Evolutionary conservation across 768 basidiomycete genomes (phyloP), one percentile per base, ranked within the genome.

Genomic region (Hypholoma sublateritium): DNA sequence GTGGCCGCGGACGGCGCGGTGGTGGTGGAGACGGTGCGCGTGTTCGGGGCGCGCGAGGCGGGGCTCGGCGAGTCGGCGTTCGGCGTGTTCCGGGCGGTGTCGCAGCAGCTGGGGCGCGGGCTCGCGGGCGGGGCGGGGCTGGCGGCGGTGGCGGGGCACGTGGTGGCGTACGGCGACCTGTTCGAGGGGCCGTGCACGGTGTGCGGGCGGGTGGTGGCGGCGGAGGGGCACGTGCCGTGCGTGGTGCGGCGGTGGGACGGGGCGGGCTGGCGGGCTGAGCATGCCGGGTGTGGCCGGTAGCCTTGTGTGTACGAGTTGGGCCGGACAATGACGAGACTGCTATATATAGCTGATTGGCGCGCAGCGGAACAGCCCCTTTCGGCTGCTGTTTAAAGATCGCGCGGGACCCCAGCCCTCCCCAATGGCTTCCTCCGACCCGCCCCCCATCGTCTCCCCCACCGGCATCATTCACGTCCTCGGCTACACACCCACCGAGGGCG

Each of bases 41-140:
- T 79, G 9, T 89, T 91, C 67, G 89, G 87, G 5, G 84, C 90
- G 21, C 76, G 89, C 63, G 91, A 93, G 74, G 79, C 79, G 28
- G 84, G 86, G 3, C 86, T 91, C 67, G 83, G 83, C 14, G 84
- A 88, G 62, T 89, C 88, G 12, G 82, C 84, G 35, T 91, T 79
- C 69, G 66, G 73, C 12, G 85, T 86, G 2, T 93, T 80, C 69
- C 84, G 80, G 62, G 79, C 74, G 58, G 67, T 93, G 22, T 83
- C 88, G 13, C 88, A 91, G 59, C 80, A 91, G 66, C 71, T 91
- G 17, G 77, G 82, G 4, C 77, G 75, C 60, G 80, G 87, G 72
- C 65, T 91, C 19, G 77, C 83, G 55, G 81, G 82, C 0, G 72
- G 72, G 5, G 81, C 83, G 8, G 74, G 81, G 2, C 65, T 91